Evolutionary conservation across 495 filamentous ascomycete species (phyloP), one percentile per base, ranked within the genome.

Genomic region (Aspergillus asperescens): DNA sequence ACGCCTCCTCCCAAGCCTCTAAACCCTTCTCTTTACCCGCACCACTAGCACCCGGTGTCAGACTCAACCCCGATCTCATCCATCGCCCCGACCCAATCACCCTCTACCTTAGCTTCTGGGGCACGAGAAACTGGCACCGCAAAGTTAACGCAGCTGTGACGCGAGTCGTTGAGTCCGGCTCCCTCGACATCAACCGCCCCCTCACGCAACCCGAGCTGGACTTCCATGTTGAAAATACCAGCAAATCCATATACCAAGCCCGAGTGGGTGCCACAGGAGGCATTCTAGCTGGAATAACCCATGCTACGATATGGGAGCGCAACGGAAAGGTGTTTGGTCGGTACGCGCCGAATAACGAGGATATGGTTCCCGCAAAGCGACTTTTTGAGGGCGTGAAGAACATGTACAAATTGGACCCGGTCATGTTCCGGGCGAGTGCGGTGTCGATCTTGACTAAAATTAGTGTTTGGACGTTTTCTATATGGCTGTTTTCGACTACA

Each of bases 131-230:
- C 41, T 69, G 62, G 59, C 43, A 55, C 22, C 24, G 38, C 9
- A 45, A 32, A 22, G 24, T 65, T 0, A 50, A 45, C 18, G 24
- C 15, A 8, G 46, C 23, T 2, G 10, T 67, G 20, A 38, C 38
- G 0, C 23, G 47, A 6, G 61, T 62, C 5, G 35, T 69, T 1
- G 60, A 65, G 15, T 58, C 50, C 13, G 28, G 41, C 7, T 59
- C 57, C 29, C 42, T 58, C 2, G 1, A 66, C 0, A 40, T 65
- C 3, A 57, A 58, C 8, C 70, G 72, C 12, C 15, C 45, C 7
- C 58, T 60, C 1, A 69, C 63, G 5, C 72, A 75, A 44, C 55
- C 60, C 5, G 72, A 75, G 40, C n/a, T 72, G 10, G 69, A 75
- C 55, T 64, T 62, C 5, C 55, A 68, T 20, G 57, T 62, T n/a